Percentiles rank a stretch among this genome's conserved stretches.
phyloP scores from a whole-genome alignment of 2,329 filamentous ascomycete species.

The Calonectria hawksworthii region DNA sequence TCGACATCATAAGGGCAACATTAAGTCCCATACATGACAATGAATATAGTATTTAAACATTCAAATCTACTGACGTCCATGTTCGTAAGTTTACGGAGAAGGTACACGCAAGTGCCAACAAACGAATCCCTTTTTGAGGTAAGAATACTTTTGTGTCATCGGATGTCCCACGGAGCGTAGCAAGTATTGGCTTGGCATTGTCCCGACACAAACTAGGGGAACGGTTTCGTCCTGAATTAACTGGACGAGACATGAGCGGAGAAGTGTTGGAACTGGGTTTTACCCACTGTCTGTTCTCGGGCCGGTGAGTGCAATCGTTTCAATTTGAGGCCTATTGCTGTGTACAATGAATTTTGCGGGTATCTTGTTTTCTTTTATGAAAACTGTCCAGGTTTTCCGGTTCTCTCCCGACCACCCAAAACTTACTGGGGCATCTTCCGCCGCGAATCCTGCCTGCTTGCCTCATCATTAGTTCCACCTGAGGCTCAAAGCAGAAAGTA shows the following conservation, averaged over 20 bases:
- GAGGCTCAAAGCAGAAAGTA: background rate
- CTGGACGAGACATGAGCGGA: background rate
- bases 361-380: background rate
- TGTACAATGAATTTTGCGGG: background rate
- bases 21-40: background rate
- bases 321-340: background rate
- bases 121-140: background rate
- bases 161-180: background rate
- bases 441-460: background rate
- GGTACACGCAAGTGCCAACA: background rate
- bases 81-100: background rate
- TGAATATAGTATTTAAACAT: background rate
- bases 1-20: background rate
- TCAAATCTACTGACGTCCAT: too few relatives aligned
- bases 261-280: background rate
- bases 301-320: background rate
- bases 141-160: background rate
- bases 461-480: background rate
- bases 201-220: background rate
- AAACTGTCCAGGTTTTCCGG: too few relatives aligned
- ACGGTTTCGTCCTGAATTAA: background rate
- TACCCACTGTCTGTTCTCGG: background rate
- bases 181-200: background rate
- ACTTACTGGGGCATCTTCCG: background rate
- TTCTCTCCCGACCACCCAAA: background rate